Conservation (phyloP, 306 rosid genomes). For the Clitoria ternatea region DNA sequence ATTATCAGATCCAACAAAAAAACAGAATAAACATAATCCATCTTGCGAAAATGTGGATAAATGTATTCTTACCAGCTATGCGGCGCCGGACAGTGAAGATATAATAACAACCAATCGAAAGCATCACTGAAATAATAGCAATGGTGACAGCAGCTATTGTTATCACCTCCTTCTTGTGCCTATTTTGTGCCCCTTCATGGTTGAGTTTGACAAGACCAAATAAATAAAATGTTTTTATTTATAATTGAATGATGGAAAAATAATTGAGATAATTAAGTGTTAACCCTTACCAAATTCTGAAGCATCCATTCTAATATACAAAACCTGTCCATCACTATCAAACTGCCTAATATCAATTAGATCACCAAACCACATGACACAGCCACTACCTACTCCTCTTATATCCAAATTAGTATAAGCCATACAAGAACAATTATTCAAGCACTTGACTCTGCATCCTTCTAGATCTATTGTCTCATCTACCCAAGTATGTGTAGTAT, state of each 20-base stretch:
- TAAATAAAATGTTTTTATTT: background rate
- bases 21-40: background rate
- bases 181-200: background rate
- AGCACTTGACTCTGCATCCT: constrained; percentile 32
- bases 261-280: background rate
- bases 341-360: constrained; percentile 36
- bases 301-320: constrained; percentile 32
- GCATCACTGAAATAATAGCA: background rate
- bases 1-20: background rate
- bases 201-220: background rate
- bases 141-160: background rate
- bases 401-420: constrained; percentile 36
- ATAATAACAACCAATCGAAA: background rate
- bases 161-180: background rate
- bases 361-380: constrained; percentile 44
- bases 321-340: constrained; percentile 17
- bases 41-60: background rate
- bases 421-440: constrained; percentile 43
- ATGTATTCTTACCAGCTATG: background rate
- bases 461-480: constrained; percentile 7
- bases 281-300: constrained; percentile 26
- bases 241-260: background rate
- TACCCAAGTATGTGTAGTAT: constrained; percentile 23
- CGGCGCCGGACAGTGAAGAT: background rate
- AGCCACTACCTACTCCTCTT: constrained; percentile 29